Conservation (phyloP, 345 rosid species). For the Mercurialis annua region DNA sequence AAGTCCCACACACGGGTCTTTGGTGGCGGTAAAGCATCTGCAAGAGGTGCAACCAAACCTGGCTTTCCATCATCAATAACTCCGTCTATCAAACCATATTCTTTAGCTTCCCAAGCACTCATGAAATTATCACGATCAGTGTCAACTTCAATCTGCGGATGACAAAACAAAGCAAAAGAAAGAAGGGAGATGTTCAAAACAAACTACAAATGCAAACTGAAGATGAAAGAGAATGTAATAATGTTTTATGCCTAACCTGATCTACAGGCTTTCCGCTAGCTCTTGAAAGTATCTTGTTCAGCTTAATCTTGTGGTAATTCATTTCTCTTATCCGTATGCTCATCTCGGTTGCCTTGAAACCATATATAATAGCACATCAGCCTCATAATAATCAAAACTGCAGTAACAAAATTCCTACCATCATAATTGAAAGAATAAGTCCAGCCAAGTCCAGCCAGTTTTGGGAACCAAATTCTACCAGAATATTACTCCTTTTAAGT, state of each 20-base stretch:
- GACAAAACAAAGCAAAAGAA: slow-evolving; percentile 2
- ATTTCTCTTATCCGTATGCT: slow-evolving; percentile 71
- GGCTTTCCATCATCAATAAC: slow-evolving; percentile 93
- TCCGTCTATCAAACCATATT: slow-evolving; percentile 75
- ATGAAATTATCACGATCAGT: slow-evolving; percentile 80
- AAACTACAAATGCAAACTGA: not conserved
- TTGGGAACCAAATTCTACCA: not conserved
- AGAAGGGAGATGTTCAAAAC: not conserved
- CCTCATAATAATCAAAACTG: not conserved
- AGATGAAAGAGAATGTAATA: not conserved
- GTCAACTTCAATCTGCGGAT: slow-evolving; percentile 64
- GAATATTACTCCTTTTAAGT: not conserved
- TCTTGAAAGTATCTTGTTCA: slow-evolving; percentile 76
- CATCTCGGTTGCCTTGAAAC: slow-evolving; percentile 71
- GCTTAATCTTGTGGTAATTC: slow-evolving; percentile 69
- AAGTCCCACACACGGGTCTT: slow-evolving; percentile 58
- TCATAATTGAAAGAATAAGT: not conserved
- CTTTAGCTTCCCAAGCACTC: slow-evolving; percentile 95
- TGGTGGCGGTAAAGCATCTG: slow-evolving; percentile 68
- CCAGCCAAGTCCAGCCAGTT: not conserved
- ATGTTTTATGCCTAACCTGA: slow-evolving; percentile 41
- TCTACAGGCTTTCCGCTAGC: slow-evolving; percentile 67
- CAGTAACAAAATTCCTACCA: not conserved
- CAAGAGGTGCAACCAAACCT: slow-evolving; percentile 78
- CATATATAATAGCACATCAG: slow-evolving; percentile 18